Percentiles rank a stretch among this genome's conserved stretches.
Conservation (phyloP, 768 basidiomycete species). For the Lentinula lateritia region DNA sequence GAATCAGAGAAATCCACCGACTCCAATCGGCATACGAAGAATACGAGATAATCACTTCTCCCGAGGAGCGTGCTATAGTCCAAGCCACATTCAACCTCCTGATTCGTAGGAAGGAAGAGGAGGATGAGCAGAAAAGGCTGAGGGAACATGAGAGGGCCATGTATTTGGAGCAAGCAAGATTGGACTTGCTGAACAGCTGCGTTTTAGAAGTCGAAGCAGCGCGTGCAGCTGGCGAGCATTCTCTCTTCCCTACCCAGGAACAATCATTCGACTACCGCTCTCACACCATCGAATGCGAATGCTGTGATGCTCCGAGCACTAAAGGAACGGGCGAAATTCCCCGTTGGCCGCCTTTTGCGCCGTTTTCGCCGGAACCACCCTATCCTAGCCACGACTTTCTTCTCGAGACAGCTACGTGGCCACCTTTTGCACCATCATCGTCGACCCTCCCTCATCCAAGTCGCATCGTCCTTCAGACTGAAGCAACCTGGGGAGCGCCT, state of each 20-base stretch:
- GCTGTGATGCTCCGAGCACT: too few species aligned
- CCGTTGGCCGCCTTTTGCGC: too few species aligned
- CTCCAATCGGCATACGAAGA: background rate
- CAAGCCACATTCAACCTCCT: background rate
- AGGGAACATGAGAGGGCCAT: background rate
- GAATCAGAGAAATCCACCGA: background rate
- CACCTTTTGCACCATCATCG: background rate
- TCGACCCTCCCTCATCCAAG: background rate
- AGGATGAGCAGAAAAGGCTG: background rate
- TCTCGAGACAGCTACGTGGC: background rate
- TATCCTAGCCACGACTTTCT: too few species aligned
- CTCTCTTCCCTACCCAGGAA: background rate
- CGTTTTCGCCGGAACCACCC: too few species aligned
- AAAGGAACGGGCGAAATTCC: too few species aligned
- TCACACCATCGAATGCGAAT: too few species aligned
- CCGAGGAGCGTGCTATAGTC: background rate
- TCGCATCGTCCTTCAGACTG: background rate
- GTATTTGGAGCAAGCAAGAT: background rate
- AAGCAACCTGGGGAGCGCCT: background rate
- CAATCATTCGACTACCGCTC: background rate
- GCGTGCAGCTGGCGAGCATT: background rate
- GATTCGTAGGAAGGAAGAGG: background rate
- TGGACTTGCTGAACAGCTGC: background rate
- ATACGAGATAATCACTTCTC: background rate
- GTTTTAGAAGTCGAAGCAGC: background rate